Percentiles rank a stretch among this genome's conserved stretches.
phyloP scores from a whole-genome alignment of 768 basidiomycete species.

The Leccinum arenicola region DNA sequence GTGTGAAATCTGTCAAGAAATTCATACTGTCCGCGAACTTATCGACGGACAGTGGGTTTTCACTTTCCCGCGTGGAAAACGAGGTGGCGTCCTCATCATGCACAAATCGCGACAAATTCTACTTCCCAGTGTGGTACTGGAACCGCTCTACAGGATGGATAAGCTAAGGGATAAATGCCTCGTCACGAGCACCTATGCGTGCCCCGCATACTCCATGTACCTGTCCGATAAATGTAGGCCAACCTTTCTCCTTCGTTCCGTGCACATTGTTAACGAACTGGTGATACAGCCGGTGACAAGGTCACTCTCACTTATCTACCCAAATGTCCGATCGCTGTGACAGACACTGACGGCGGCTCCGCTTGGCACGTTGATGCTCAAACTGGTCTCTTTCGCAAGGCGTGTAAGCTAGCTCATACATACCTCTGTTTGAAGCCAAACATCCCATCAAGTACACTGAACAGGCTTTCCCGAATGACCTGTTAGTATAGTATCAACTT shows the following conservation, averaged over 20 bases:
- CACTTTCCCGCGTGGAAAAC: slow-evolving; percentile 13
- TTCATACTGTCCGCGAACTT: slow-evolving; percentile 14
- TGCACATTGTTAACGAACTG: background rate
- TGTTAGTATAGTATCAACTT: slow-evolving; percentile 14
- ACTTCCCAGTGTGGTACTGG: slow-evolving; percentile 21
- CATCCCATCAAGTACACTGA: slow-evolving; percentile 6
- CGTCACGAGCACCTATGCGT: slow-evolving; percentile 31
- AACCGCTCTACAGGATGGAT: slow-evolving; percentile 24
- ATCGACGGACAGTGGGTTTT: slow-evolving; percentile 34
- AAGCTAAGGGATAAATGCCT: slow-evolving; percentile 29
- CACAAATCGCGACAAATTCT: slow-evolving; percentile 23
- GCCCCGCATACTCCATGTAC: slow-evolving; percentile 33
- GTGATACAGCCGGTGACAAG: slow-evolving; percentile 17
- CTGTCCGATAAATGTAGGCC: slow-evolving; percentile 25
- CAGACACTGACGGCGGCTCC: background rate
- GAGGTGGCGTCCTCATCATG: slow-evolving; percentile 34
- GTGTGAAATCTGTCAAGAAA: background rate
- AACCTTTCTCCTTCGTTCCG: background rate
- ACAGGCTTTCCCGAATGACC: slow-evolving; percentile 12
- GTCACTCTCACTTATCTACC: slow-evolving; percentile 22
- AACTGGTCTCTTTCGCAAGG: slow-evolving; percentile 18
- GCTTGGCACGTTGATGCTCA: slow-evolving; percentile 19
- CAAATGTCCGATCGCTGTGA: slow-evolving; percentile 6
- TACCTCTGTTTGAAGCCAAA: slow-evolving; percentile 20
- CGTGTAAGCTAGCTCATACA: slow-evolving; percentile 9